Base-by-base conservation (phyloP, 352 stramenopile genomes). In the Globisporangium solare region DNA sequence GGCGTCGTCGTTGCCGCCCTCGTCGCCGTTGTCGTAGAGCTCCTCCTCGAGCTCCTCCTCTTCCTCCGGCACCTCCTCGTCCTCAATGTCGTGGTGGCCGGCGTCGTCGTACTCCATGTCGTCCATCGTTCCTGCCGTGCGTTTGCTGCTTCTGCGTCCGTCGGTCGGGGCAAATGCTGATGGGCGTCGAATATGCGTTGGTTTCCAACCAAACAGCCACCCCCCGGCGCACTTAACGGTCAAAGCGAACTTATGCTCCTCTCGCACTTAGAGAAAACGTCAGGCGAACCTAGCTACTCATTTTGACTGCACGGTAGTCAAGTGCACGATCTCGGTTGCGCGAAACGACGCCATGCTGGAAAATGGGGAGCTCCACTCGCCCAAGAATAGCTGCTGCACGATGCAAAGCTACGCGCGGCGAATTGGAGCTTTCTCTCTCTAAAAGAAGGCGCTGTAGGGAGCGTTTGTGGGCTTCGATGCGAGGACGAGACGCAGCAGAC, bases 61-160 rank as follows among this genome's bases (percentile, higher is more conserved):
- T 39, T 92, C 84, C 66, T 94, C 84, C 0, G 76, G 76, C 43
- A 88, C 70, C 60, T 94, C 83, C 51, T 94, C 84, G 56, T 94
- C 79, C 49, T 94, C 84, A 56, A 92, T 88, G 21, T 90, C 83
- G 70, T 83, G 76, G 52, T 71, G 67, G 45, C 65, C 76, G 3
- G 71, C 84, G 68, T 92, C 79, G 65, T 94, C 84, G 55, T 91
- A 92, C 35, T 94, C 83, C 76, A 87, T 87, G 68, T 94, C 83
- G 68, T 94, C 83, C 83, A 94, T 94, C 18, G 11, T 58, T 60
- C 12, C 18, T 49, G 50, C 35, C 20, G 21, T 47, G 54, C 7
- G 22, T 10, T 39, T 8, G 42, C 47, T n/a, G n/a, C n/a, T n/a
- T n/a, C n/a, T n/a, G n/a, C n/a, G n/a, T n/a, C n/a, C n/a, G n/a